Percentiles rank a stretch among this genome's conserved stretches.
Evolutionary conservation across 2,329 filamentous ascomycete species (phyloP).

Genomic region (Fusarium xylarioides): DNA sequence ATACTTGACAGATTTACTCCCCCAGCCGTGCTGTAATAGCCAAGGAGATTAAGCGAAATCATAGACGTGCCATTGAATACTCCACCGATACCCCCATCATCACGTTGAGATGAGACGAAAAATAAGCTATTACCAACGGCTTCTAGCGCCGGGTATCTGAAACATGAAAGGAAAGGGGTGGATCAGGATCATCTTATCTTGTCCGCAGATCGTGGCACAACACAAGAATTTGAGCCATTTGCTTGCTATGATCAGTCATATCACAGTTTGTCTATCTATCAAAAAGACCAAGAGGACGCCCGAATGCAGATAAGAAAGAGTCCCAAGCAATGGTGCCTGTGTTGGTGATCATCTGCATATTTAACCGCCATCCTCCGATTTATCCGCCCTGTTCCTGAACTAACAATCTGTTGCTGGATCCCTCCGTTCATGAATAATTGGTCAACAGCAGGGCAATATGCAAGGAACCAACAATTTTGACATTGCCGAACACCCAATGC

Average conservation of each 20-base stretch:
- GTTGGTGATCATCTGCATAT: conserved; percentile 1
- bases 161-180: conserved; percentile 12
- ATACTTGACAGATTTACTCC: not conserved
- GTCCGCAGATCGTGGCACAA: not conserved
- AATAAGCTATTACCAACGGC: not conserved
- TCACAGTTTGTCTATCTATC: not conserved
- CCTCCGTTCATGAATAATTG: not conserved
- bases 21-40: not conserved
- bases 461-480: conserved; percentile 12
- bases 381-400: not conserved
- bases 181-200: conserved; percentile 8
- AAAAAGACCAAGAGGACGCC: not conserved
- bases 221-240: not conserved
- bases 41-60: conserved; percentile 4
- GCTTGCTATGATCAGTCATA: not conserved
- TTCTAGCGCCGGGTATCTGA: conserved; percentile 33
- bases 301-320: not conserved
- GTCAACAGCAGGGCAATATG: conserved; percentile 1
- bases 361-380: not conserved
- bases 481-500: conserved; percentile 14
- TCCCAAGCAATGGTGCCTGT: not conserved
- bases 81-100: conserved; percentile 9
- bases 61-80: not conserved
- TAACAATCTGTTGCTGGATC: not conserved
- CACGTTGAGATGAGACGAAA: not conserved